phyloP scores from a whole-genome alignment of 2,329 filamentous ascomycete genomes.

The Monilinia laxa region DNA sequence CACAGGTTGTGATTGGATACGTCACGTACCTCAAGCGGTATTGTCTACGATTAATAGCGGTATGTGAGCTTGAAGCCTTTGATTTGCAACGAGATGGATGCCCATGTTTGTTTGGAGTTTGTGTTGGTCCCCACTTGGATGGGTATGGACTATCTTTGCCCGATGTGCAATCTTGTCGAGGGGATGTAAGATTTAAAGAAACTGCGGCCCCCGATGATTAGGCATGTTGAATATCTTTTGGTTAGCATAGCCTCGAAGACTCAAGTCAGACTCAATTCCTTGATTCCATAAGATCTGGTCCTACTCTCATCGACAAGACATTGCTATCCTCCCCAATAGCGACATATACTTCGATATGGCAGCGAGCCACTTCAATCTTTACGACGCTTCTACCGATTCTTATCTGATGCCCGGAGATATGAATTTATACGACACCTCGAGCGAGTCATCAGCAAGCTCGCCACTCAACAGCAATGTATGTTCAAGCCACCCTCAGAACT shows the following conservation, averaged over 20 bases:
- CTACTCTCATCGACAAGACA: neutral
- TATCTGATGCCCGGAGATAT: slow-evolving; percentile 34
- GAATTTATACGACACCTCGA: slow-evolving; percentile 39
- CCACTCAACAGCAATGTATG: slow-evolving; percentile 38
- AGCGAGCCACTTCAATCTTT: slow-evolving; percentile 29
- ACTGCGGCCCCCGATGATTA: slow-evolving; percentile 3
- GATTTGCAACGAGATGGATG: slow-evolving; percentile 17
- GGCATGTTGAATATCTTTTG: slow-evolving; percentile 5
- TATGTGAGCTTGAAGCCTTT: slow-evolving; percentile 25
- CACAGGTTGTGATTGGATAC: slow-evolving; percentile 29
- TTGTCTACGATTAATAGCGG: slow-evolving; percentile 27
- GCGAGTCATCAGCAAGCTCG: slow-evolving; percentile 40
- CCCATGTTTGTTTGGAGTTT: slow-evolving; percentile 19
- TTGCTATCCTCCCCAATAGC: neutral
- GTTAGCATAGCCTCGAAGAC: slow-evolving; percentile 2
- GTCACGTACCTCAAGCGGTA: slow-evolving; percentile 27
- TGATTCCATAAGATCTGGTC: neutral
- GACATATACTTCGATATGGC: slow-evolving; percentile 30
- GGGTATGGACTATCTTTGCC: slow-evolving; percentile 20
- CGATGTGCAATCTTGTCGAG: slow-evolving; percentile 4
- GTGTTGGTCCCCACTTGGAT: slow-evolving; percentile 19
- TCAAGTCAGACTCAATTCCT: neutral
- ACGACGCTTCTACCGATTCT: slow-evolving; percentile 30
- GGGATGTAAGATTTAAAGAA: slow-evolving; percentile 22
- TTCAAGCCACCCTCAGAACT: neutral